Evolutionary conservation across 2,329 filamentous ascomycete genomes (phyloP).

Genomic region (Hypoxylon sp.): DNA sequence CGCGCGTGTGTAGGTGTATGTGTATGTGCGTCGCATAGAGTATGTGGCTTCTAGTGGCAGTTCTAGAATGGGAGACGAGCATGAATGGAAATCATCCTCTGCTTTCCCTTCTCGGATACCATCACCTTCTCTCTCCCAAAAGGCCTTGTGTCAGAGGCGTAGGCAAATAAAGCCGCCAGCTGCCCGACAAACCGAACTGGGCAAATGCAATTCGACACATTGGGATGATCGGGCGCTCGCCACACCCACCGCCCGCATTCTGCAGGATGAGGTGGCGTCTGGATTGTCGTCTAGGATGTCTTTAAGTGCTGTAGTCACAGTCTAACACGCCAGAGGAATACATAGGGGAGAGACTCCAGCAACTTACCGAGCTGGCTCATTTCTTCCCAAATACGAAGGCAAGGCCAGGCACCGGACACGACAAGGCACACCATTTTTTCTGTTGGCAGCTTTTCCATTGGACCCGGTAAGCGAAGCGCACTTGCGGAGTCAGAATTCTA

Average conservation of each 20-base stretch:
- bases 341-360: background rate
- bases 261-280: conserved; percentile 44
- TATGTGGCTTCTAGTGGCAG: conserved; percentile 20
- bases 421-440: conserved; percentile 10
- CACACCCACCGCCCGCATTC: conserved; percentile 35
- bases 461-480: conserved; percentile 35
- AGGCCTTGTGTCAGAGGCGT: conserved; percentile 14
- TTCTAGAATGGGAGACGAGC: conserved; percentile 33
- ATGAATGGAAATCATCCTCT: conserved; percentile 9
- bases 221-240: conserved; percentile 41
- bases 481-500: conserved; percentile 40
- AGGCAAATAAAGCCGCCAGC: conserved; percentile 20
- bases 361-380: background rate
- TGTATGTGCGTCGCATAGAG: conserved; percentile 16
- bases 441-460: conserved; percentile 30
- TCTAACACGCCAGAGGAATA: conserved; percentile 1
- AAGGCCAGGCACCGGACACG: conserved; percentile 1
- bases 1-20: background rate
- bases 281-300: conserved; percentile 29
- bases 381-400: background rate
- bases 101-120: conserved; percentile 23
- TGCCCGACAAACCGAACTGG: conserved; percentile 28
- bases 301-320: conserved; percentile 1
- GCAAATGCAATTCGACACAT: conserved; percentile 38
- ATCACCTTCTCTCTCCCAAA: background rate